Evolutionary conservation across 345 rosid species (phyloP), one percentile per base, ranked within the genome.

Genomic region (Abelmoschus esculentus): DNA sequence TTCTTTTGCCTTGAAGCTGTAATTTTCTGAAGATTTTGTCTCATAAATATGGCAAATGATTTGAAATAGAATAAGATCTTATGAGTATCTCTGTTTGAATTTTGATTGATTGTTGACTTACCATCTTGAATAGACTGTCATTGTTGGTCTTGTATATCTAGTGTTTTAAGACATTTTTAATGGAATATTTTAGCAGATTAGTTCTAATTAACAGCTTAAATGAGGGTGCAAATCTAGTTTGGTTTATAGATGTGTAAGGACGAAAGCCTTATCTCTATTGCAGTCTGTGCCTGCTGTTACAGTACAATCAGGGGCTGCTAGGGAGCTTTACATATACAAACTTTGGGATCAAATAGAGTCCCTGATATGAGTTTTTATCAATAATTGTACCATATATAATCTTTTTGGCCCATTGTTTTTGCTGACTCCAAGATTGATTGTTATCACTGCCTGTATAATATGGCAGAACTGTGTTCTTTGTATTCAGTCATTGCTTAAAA

Each of bases 391-490:
- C 32, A 12, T 1, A 42, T 42, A 3, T 65, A 36, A 66, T 47
- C 56, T 46, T 65, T 46, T 26, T 22, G 5, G 38, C 69, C 13
- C 50, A 34, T 18, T 38, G 29, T 62, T 34, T 62, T 38, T 34
- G 55, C 55, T 26, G 69, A 65, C 19, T 62, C 55, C 69, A 46
- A 44, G 2, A 34, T 34, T 34, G 66, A n/a, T 61, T 63, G 67
- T 63, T 3, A 19, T 42, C 34, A 19, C 31, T 11, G 32, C 32
- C 67, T 42, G 53, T 19, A 34, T 34, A 34, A 34, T 61, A 63
- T 63, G 67, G 7, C 53, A 42, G 53, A 63, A 12, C 10, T 42
- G 67, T 10, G 17, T 42, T 40, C 38, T 18, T 63, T 40, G 22
- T 15, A 34, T 5, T 34, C 38, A 63, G 66, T 61, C 47, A 61